These are phyloP conservation scores for Saccharum hybrid DNA, from an alignment of 202 grass and related monocot genomes.

Conservation along the genomic window DNA sequence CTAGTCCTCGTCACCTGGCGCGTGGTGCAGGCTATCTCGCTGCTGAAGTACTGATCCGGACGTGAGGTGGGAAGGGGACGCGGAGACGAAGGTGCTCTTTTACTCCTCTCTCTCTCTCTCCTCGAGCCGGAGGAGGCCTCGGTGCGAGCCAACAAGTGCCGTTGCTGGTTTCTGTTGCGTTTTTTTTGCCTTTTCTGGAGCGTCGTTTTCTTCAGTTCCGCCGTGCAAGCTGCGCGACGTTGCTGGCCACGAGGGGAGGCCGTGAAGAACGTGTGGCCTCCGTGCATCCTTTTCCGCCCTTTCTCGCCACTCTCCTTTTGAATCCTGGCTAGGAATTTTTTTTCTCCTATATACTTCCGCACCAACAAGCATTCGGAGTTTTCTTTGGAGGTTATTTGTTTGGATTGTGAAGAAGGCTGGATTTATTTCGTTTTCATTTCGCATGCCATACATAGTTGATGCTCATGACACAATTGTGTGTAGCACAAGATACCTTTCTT, in stretches of 20 bases:
- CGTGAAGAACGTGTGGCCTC: conserved; percentile 25
- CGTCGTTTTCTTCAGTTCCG: neutral
- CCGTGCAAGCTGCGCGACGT: neutral
- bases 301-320: no score
- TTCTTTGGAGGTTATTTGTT: neutral
- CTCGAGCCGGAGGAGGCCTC: neutral
- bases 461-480: no score
- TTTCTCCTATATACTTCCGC: neutral
- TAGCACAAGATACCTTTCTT: no score
- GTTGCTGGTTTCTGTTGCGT: neutral
- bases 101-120: neutral
- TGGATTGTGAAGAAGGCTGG: neutral
- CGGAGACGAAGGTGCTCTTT: conserved; percentile 18
- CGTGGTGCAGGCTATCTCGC: neutral
- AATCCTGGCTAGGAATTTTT: neutral
- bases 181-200: neutral
- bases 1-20: neutral
- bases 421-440: neutral
- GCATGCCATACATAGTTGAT: neutral
- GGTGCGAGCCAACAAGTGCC: neutral
- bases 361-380: neutral
- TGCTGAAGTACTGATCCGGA: conserved; percentile 14
- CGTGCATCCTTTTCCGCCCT: neutral
- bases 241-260: conserved; percentile 33
- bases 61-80: neutral